Conservation (phyloP, 441 rosid species). For the Pelargonium myrrhifolium region DNA sequence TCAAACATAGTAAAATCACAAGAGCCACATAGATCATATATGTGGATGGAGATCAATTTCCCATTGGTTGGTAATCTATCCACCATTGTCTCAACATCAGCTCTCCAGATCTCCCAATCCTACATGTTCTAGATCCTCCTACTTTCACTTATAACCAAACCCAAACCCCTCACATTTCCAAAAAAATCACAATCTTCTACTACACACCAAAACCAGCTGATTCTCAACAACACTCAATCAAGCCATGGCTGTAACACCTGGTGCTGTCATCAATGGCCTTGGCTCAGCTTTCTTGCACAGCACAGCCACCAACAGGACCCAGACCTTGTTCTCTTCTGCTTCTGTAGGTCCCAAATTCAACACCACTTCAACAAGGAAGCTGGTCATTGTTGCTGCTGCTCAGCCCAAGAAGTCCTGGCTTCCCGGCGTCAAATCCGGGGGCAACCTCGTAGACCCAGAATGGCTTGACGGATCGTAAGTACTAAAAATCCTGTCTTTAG, state of each 20-base stretch:
- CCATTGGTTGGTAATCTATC: too few relatives aligned
- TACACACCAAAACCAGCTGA: neutral
- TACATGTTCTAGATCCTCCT: too few relatives aligned
- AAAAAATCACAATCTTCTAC: too few relatives aligned
- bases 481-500: neutral
- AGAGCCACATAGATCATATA: too few relatives aligned
- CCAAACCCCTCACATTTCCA: too few relatives aligned
- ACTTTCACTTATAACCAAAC: too few relatives aligned
- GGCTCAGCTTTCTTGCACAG: slow-evolving; percentile 73
- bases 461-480: slow-evolving; percentile 99
- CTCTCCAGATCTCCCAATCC: too few relatives aligned
- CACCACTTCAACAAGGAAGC: slow-evolving; percentile 22
- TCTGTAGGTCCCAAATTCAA: slow-evolving; percentile 19
- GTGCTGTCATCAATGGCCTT: slow-evolving; percentile 62
- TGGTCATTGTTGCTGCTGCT: slow-evolving; percentile 23
- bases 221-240: neutral
- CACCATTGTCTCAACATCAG: too few relatives aligned
- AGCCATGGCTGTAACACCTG: slow-evolving; percentile 53
- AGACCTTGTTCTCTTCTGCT: slow-evolving; percentile 26
- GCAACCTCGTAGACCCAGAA: slow-evolving; percentile 81
- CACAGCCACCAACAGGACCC: slow-evolving; percentile 29
- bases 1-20: too few relatives aligned
- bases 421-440: slow-evolving; percentile 77
- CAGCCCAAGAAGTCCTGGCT: slow-evolving; percentile 80
- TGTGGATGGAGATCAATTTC: too few relatives aligned